Conservation (phyloP, 495 filamentous ascomycete species). For the Tetracladium marchalianum region DNA sequence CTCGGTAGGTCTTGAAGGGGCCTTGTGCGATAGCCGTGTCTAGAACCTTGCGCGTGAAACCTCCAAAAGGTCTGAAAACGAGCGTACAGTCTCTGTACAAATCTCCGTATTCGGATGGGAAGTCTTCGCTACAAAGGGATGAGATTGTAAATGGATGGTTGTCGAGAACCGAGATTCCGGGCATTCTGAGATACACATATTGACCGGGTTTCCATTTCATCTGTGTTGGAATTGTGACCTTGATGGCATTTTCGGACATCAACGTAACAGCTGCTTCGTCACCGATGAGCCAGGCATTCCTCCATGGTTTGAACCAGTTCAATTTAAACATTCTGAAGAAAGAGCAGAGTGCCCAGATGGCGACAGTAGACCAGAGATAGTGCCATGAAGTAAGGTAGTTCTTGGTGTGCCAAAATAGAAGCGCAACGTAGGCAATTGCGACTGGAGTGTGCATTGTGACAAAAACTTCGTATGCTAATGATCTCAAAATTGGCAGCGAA, state of each 20-base stretch:
- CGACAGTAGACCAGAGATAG: constrained; percentile 77
- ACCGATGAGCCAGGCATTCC: constrained; percentile 68
- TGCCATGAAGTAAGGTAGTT: constrained; percentile 88
- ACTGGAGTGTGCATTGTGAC: constrained; percentile 72
- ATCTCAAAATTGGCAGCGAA: constrained; percentile 60
- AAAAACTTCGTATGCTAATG: constrained; percentile 70
- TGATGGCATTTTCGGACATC: constrained; percentile 85
- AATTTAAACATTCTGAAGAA: constrained; percentile 59
- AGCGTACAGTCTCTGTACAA: constrained; percentile 79
- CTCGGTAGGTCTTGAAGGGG: constrained; percentile 78
- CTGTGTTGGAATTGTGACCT: constrained; percentile 85
- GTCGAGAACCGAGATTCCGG: constrained; percentile 77
- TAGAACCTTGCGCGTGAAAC: constrained; percentile 76
- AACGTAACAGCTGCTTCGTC: constrained; percentile 81
- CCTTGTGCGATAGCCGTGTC: constrained; percentile 68
- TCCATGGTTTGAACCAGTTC: constrained; percentile 79
- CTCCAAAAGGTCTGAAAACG: constrained; percentile 83
- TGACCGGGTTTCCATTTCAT: constrained; percentile 91
- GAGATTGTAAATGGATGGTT: constrained; percentile 96
- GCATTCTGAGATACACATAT: constrained; percentile 91
- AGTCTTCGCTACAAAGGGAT: constrained; percentile 73
- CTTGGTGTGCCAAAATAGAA: constrained; percentile 93
- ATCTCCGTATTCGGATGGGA: constrained; percentile 79
- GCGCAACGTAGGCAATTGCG: constrained; percentile 66
- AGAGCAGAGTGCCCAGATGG: constrained; percentile 64